Conservation (phyloP, 345 rosid species). For the Stellera chamaejasme region DNA sequence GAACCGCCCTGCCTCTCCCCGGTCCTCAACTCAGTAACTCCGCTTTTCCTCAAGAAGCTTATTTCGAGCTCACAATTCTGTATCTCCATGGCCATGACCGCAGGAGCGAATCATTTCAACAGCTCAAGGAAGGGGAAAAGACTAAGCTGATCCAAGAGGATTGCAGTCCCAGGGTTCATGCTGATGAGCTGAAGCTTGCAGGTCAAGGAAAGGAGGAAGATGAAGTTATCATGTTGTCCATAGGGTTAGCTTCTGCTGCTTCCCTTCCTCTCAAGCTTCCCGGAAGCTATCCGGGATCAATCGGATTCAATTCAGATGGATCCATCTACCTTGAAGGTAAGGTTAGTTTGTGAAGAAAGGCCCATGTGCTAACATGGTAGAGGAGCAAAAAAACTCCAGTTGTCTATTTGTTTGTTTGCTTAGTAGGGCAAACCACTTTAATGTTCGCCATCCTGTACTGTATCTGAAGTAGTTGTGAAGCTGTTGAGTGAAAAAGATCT, state of each 20-base stretch:
- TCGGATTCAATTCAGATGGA: constrained; percentile 85
- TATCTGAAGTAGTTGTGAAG: neutral
- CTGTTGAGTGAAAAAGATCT: too few species aligned
- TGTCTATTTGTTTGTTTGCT: too few species aligned
- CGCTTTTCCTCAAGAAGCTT: constrained; percentile 90
- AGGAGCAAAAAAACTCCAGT: too few species aligned
- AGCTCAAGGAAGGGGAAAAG: constrained; percentile 50
- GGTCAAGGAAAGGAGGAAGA: constrained; percentile 22
- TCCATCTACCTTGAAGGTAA: constrained; percentile 83
- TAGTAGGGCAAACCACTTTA: too few species aligned
- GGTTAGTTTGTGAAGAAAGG: neutral
- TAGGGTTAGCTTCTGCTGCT: constrained; percentile 62
- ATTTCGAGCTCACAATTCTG: constrained; percentile 73
- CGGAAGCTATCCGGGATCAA: constrained; percentile 69
- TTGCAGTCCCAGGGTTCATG: constrained; percentile 25
- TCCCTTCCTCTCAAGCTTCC: constrained; percentile 55
- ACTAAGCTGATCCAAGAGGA: constrained; percentile 48
- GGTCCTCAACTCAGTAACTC: constrained; percentile 69
- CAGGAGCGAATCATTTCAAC: constrained; percentile 9
- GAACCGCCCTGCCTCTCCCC: constrained; percentile 72
- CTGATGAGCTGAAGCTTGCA: constrained; percentile 34
- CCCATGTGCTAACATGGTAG: neutral
- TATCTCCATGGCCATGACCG: constrained; percentile 17
- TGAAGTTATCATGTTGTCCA: constrained; percentile 32
- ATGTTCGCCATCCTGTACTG: neutral